These are phyloP conservation scores for Amanita polypyramis DNA, from an alignment of 768 basidiomycete species.

Conservation along the genomic window DNA sequence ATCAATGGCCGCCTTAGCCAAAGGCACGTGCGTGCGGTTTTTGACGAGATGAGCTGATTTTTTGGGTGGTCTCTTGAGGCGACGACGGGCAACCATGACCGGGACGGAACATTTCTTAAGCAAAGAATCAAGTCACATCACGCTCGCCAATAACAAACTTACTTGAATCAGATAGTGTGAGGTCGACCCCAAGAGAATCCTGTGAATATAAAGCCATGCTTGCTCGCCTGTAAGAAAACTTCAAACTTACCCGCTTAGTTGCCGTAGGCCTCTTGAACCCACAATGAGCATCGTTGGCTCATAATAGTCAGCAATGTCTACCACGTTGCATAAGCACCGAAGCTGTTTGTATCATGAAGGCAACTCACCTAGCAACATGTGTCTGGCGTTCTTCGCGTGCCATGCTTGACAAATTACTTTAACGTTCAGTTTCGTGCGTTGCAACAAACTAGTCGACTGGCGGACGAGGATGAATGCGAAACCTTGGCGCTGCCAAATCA, in stretches of 20 bases:
- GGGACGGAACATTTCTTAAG: constrained; percentile 83
- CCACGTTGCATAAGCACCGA: background rate
- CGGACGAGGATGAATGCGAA: constrained; percentile 81
- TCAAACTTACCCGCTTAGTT: constrained; percentile 70
- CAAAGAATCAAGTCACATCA: constrained; percentile 1
- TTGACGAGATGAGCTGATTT: constrained; percentile 74
- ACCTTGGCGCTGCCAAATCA: constrained; percentile 60
- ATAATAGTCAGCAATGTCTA: constrained; percentile 77
- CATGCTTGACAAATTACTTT: constrained; percentile 88
- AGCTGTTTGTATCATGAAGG: background rate
- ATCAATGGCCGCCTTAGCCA: constrained; percentile 85
- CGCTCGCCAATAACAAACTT: constrained; percentile 9
- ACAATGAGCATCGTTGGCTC: constrained; percentile 92
- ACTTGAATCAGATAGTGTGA: constrained; percentile 90
- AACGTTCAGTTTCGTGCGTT: constrained; percentile 84
- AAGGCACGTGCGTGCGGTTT: constrained; percentile 72
- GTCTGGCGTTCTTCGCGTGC: constrained; percentile 91
- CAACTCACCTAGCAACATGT: constrained; percentile 68
- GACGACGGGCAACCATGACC: constrained; percentile 91
- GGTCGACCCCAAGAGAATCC: constrained; percentile 88
- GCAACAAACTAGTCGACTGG: constrained; percentile 81
- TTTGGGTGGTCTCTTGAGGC: constrained; percentile 80
- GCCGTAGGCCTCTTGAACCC: constrained; percentile 83
- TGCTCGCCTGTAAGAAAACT: background rate
- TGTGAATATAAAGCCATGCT: constrained; percentile 17